These are phyloP conservation scores for Tetraselmis chui DNA, from an alignment of 139 green algal genomes.

Conservation along the genomic window DNA sequence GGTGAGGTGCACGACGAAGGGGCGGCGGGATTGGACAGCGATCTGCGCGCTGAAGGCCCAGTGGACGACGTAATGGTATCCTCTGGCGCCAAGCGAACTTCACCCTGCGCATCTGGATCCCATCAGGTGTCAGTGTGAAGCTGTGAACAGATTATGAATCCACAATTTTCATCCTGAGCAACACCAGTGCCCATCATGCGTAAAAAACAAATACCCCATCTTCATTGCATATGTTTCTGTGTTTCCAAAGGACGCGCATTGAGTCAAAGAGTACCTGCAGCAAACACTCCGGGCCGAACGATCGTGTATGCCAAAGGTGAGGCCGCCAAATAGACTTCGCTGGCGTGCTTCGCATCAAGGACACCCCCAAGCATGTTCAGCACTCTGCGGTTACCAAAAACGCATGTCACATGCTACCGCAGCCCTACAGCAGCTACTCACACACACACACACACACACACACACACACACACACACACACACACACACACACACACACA, in stretches of 20 bases:
- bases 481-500: neutral
- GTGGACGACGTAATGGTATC: neutral
- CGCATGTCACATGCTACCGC: too few relatives aligned
- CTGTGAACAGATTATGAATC: too few relatives aligned
- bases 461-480: neutral
- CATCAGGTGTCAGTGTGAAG: too few relatives aligned
- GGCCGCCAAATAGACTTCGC: neutral
- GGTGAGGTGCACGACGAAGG: neutral
- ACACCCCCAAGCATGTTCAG: neutral
- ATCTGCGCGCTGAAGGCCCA: neutral
- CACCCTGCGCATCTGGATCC: neutral
- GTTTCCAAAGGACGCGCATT: too few relatives aligned
- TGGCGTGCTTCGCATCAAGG: neutral
- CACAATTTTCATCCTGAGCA: too few relatives aligned
- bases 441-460: neutral
- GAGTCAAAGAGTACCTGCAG: neutral
- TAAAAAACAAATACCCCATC: neutral
- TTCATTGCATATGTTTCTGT: neutral
- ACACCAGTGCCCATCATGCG: neutral
- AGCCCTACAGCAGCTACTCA: neutral
- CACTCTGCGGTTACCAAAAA: neutral
- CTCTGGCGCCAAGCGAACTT: neutral
- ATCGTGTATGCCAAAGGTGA: neutral
- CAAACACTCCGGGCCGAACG: neutral
- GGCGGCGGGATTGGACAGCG: neutral